Evolutionary conservation across 2,329 filamentous ascomycete species (phyloP), one percentile per base, ranked within the genome.

Genomic region (Tympanopsis confertula): DNA sequence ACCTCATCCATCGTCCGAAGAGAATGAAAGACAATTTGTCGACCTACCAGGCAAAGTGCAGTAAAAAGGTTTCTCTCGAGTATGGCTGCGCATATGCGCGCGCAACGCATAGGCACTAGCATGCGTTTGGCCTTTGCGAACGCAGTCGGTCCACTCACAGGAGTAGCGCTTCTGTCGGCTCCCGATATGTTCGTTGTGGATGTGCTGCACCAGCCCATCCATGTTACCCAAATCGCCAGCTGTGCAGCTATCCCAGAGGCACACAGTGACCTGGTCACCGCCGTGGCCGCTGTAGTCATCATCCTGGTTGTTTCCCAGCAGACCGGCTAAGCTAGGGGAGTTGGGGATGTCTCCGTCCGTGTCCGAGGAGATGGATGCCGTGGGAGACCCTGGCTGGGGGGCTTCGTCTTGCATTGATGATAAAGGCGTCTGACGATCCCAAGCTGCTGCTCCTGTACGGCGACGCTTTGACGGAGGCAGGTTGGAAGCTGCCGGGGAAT

Each of bases 11-110:
- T 61, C 39, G 63, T 82, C 78, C 78, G 41, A 81, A 81, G 41
- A 86, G 55, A 3, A 73, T 69, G 54, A 81, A 86, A 57, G 82
- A 84, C 52, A 85, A 85, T 24, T 17, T 13, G n/a, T 14, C 33
- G 20, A 49, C 61, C 39, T 63, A 82, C 78, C 78, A 41, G 81
- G 81, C 41, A 86, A 55, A 3, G 73, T 69, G 54, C 81, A 86
- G 57, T 82, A 84, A 52, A 85, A 85, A 2, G 81, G 81, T 57
- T 86, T 86, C 61, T 86, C 81, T 52, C 80, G 71, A 7, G 81
- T 86, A 55, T 86, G 81, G 51, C 78, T 83, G 47, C 81, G 65
- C 78, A 85, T 84, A 52, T 86, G 81, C 20, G 81, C 80, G 48
- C 80, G 73, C 45, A 86, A 58, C 28, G 81, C 81, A 61, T 85